Conservation (phyloP, 2,329 filamentous ascomycete species). For the Pseudophaeomoniella oleicola region DNA sequence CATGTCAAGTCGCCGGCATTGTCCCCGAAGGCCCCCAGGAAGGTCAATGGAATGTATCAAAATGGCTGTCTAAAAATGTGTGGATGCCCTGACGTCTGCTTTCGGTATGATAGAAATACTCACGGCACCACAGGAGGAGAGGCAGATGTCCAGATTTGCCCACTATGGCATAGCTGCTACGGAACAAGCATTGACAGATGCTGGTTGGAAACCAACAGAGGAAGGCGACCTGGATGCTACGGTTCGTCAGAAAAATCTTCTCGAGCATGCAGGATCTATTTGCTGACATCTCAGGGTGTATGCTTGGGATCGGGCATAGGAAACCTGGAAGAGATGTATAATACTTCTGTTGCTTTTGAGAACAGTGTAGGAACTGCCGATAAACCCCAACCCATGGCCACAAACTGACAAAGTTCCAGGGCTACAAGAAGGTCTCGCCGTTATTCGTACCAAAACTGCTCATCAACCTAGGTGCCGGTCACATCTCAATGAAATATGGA, state of each 20-base stretch:
- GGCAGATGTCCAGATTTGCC: constrained; percentile 79
- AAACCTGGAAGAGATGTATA: constrained; percentile 80
- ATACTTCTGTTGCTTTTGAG: constrained; percentile 63
- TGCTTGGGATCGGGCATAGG: constrained; percentile 93
- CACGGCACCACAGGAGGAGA: constrained; percentile 35
- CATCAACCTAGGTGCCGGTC: constrained; percentile 88
- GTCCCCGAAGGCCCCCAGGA: constrained; percentile 47
- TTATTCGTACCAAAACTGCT: constrained; percentile 85
- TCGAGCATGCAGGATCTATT: no score
- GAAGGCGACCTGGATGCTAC: constrained; percentile 57
- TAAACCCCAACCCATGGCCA: constrained; percentile 4
- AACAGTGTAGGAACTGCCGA: constrained; percentile 39
- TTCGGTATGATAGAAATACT: constrained; percentile 2
- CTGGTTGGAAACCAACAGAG: constrained; percentile 53
- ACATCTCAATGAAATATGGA: constrained; percentile 84
- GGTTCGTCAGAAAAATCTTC: no score
- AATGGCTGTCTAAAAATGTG: constrained; percentile 29
- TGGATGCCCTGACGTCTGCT: not conserved
- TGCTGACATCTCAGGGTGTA: constrained; percentile 58
- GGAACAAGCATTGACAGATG: constrained; percentile 72
- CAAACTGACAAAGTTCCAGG: constrained; percentile 33
- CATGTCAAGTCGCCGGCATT: constrained; percentile 71
- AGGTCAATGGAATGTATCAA: constrained; percentile 25
- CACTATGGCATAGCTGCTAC: constrained; percentile 83
- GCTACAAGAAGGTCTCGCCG: constrained; percentile 84